Evolutionary conservation across 2,329 filamentous ascomycete species (phyloP).

Genomic region (Metarhizium humberi): DNA sequence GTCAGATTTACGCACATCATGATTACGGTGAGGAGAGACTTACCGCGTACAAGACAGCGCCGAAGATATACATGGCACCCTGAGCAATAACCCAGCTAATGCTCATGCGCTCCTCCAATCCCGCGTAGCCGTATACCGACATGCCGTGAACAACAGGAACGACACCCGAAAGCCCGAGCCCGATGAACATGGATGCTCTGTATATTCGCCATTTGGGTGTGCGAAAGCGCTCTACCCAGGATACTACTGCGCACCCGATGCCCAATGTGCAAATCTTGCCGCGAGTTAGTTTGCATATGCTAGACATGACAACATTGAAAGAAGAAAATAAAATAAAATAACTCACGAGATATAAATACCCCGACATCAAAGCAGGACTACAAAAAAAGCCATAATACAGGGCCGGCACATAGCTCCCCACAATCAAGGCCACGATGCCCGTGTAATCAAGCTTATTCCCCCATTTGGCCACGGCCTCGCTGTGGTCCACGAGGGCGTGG

Average conservation of each 20-base stretch:
- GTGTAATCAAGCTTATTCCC: constrained; percentile 93
- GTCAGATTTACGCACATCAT: not conserved
- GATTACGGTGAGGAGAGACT: constrained; percentile 19
- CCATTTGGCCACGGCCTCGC: constrained; percentile 63
- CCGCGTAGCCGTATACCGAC: constrained; percentile 52
- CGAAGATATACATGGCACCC: constrained; percentile 75
- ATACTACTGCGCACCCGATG: constrained; percentile 64
- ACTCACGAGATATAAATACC: constrained; percentile 69
- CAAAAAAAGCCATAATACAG: constrained; percentile 82
- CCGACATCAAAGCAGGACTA: constrained; percentile 50
- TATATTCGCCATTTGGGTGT: constrained; percentile 78
- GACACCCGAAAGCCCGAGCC: constrained; percentile 74
- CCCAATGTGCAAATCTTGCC: constrained; percentile 68
- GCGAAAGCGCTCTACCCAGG: constrained; percentile 74
- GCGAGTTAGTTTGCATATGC: not conserved
- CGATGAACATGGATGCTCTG: constrained; percentile 81
- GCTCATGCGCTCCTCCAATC: constrained; percentile 65
- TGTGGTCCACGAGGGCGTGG: constrained; percentile 82
- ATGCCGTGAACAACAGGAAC: constrained; percentile 76
- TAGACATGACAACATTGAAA: not conserved
- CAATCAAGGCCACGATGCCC: constrained; percentile 85
- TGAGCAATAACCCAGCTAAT: constrained; percentile 73
- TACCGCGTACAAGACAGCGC: constrained; percentile 78
- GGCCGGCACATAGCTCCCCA: constrained; percentile 82
- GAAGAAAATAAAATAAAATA: too few species aligned